Evolutionary conservation across 805 yeast species (phyloP).

Genomic region (Grigorovia transvaalensis): DNA sequence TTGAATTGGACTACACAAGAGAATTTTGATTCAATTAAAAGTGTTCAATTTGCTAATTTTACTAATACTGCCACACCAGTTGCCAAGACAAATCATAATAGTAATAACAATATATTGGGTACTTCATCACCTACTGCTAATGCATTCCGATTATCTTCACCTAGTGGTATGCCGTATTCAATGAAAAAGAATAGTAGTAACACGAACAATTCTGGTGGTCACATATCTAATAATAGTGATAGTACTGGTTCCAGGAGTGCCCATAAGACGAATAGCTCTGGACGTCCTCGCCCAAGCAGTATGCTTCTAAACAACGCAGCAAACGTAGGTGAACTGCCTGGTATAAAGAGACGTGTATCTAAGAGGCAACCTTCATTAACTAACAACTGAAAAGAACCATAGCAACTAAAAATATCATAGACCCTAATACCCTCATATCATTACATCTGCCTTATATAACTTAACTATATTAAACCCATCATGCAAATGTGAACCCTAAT

Average conservation of each 20-base stretch:
- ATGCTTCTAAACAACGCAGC: neutral
- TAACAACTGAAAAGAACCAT: neutral
- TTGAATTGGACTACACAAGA: neutral
- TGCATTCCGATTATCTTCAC: neutral
- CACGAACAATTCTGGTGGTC: neutral
- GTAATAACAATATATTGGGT: neutral
- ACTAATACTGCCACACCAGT: neutral
- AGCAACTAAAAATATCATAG: too few relatives aligned
- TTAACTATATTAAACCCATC: too few relatives aligned
- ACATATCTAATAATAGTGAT: neutral
- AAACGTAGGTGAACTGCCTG: neutral
- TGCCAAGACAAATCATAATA: neutral
- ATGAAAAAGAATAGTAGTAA: neutral
- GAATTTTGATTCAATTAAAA: neutral
- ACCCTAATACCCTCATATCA: too few relatives aligned
- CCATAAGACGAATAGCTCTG: neutral
- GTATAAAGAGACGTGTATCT: conserved; percentile 1
- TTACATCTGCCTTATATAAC: too few relatives aligned
- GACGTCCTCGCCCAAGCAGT: neutral
- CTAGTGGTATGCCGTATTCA: neutral
- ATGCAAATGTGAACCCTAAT: too few relatives aligned
- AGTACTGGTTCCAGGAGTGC: neutral
- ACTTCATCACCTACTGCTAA: neutral
- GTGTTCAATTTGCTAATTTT: neutral
- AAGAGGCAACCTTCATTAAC: neutral